Conservation (phyloP, 2,329 filamentous ascomycete species). For the Aspergillus sclerotialis region DNA sequence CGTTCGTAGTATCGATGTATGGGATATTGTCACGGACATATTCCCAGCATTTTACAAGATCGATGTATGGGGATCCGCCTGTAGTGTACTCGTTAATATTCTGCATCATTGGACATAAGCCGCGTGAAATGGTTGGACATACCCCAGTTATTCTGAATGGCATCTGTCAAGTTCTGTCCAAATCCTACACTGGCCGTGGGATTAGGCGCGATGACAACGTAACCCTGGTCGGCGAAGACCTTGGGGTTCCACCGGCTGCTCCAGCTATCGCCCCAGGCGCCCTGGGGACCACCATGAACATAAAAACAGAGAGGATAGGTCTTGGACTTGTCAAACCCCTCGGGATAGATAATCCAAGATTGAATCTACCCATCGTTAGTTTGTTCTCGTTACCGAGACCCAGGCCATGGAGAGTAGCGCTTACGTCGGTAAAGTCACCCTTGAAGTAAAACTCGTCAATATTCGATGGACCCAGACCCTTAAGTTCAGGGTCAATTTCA, state of each 20-base stretch:
- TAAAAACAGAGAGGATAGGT: slow-evolving; percentile 74
- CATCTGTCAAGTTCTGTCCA: slow-evolving; percentile 68
- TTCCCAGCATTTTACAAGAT: slow-evolving; percentile 72
- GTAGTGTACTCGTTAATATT: not conserved
- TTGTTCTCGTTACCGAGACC: slow-evolving; percentile 8
- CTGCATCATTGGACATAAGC: no score
- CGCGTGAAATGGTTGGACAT: slow-evolving; percentile 4
- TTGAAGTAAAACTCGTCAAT: slow-evolving; percentile 31
- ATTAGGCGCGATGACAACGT: slow-evolving; percentile 74
- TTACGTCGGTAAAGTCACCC: slow-evolving; percentile 30
- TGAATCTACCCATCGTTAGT: slow-evolving; percentile 29
- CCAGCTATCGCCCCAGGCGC: slow-evolving; percentile 69
- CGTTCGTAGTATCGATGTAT: slow-evolving; percentile 31
- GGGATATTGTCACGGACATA: slow-evolving; percentile 47
- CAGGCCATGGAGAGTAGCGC: not conserved
- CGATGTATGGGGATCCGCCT: slow-evolving; percentile 59
- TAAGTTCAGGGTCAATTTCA: slow-evolving; percentile 31
- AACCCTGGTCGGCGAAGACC: slow-evolving; percentile 80
- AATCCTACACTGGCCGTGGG: slow-evolving; percentile 79
- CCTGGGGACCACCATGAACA: slow-evolving; percentile 78
- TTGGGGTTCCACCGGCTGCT: slow-evolving; percentile 80
- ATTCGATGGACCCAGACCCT: slow-evolving; percentile 26
- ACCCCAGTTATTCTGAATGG: slow-evolving; percentile 76
- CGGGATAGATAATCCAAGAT: slow-evolving; percentile 36
- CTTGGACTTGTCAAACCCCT: slow-evolving; percentile 58